Base-by-base conservation (phyloP, 2,329 filamentous ascomycete species). In the Lasiodiplodia sp. region DNA sequence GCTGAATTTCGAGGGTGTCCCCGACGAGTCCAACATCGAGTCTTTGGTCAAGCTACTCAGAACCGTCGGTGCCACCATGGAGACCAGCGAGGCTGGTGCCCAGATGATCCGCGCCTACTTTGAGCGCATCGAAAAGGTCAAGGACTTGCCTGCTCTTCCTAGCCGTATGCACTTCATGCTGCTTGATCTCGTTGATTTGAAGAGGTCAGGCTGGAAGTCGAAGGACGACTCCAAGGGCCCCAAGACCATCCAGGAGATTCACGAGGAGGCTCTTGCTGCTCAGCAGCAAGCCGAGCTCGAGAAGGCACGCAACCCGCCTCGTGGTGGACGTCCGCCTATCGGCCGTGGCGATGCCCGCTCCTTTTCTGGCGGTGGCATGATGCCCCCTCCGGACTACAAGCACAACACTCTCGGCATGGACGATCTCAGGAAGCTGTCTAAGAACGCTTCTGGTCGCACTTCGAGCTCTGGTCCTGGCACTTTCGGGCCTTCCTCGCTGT, bases 141-240 rank as follows among this genome's bases (percentile, higher is more conserved):
- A 94, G 70, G 89, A 94, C 31, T 89, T 92, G 70, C 91, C 92
- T 38, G 78, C 76, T 18, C 86, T 99, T 28, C 90, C 91, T 63
- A 97, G 94, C 81, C 91, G 96, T 85, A 86, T 97, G 73, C 90
- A 88, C 78, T 99, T 98, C 83, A 98, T 99, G 96, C 87, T 99
- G 70, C 89, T 98, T 89, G 96, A 99, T 78, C 88, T 97, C 67
- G 80, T 97, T 68, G 96, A 99, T 79, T 86, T 99, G 72, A 91
- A 96, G 73, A 88, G 81, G 77, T 84, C 85, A 65, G 86, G 87
- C 78, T 99, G 96, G 96, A 81, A 87, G 70, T 94, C 93, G 68
- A 97, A 97, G 86, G 93, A 97, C 78, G 83, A 85, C 66, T 92
- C 94, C 82, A 98, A 98, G 86, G 96, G 96, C 47, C 96, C 96